Percentiles rank a stretch among this genome's conserved stretches.
Evolutionary conservation across 2,329 filamentous ascomycete species (phyloP).

Genomic region (Raffaelea deltoideospora): DNA sequence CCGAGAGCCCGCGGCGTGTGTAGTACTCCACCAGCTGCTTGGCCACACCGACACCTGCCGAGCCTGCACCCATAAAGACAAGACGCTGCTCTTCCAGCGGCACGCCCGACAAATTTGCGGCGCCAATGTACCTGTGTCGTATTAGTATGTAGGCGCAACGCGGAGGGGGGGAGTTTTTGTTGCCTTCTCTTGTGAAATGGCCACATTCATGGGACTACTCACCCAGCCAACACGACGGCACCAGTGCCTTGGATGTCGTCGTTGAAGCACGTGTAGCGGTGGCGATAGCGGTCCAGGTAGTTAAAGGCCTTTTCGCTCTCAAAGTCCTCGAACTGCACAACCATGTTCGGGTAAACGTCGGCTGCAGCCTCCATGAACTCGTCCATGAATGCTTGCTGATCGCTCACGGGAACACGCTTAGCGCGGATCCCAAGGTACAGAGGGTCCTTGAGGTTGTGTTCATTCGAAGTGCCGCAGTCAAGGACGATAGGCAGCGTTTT

Average conservation of each 20-base stretch:
- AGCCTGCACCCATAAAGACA: slow-evolving; percentile 92
- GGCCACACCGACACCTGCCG: slow-evolving; percentile 89
- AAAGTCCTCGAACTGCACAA: slow-evolving; percentile 94
- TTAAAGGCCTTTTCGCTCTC: slow-evolving; percentile 87
- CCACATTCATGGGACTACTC: slow-evolving; percentile 14
- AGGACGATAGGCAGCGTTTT: slow-evolving; percentile 63
- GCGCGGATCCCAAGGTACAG: slow-evolving; percentile 83
- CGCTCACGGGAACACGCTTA: slow-evolving; percentile 60
- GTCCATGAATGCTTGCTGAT: slow-evolving; percentile 86
- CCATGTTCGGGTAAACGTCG: slow-evolving; percentile 51
- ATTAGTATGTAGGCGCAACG: too few species aligned
- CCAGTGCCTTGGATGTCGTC: slow-evolving; percentile 97
- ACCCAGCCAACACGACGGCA: slow-evolving; percentile 81
- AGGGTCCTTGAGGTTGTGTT: slow-evolving; percentile 49
- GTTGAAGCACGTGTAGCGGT: slow-evolving; percentile 91
- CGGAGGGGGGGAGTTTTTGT: too few species aligned
- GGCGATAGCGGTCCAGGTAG: slow-evolving; percentile 77
- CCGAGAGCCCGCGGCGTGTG: slow-evolving; percentile 76
- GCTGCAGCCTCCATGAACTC: slow-evolving; percentile 89
- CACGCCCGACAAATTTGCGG: slow-evolving; percentile 72
- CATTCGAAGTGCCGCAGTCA: slow-evolving; percentile 52
- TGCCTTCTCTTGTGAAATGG: too few species aligned
- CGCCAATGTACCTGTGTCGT: slow-evolving; percentile 41
- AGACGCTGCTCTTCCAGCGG: slow-evolving; percentile 81
- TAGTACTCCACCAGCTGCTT: slow-evolving; percentile 98